These are phyloP conservation scores for Pseudomicrostroma phylloplanum DNA, from an alignment of 1,284 basidiomycete genomes.

Conservation along the genomic window DNA sequence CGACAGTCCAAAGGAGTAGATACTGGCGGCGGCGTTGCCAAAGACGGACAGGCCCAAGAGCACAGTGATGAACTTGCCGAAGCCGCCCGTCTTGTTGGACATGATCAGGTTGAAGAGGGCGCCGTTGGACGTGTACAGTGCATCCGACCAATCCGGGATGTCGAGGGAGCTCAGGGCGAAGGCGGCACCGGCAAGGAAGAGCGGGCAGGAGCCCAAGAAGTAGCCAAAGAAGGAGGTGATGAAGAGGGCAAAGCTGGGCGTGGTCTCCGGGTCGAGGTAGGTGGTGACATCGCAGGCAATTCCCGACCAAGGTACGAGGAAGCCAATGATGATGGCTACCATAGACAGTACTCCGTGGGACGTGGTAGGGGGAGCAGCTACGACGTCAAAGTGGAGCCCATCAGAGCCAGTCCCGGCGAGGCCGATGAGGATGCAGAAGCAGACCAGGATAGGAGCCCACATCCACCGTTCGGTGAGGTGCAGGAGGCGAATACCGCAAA, in stretches of 20 bases:
- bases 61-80: conserved; percentile 76
- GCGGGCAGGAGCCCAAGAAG: conserved; percentile 59
- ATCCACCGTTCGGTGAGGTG: conserved; percentile 63
- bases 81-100: conserved; percentile 59
- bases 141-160: conserved; percentile 55
- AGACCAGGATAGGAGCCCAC: conserved; percentile 72
- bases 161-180: conserved; percentile 58
- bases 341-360: conserved; percentile 56
- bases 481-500: conserved; percentile 71
- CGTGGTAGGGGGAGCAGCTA: conserved; percentile 54
- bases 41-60: conserved; percentile 66
- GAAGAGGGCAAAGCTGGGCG: conserved; percentile 56
- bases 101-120: conserved; percentile 72
- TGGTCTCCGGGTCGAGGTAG: conserved; percentile 54
- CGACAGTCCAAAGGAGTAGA: conserved; percentile 51
- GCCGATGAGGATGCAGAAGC: conserved; percentile 59
- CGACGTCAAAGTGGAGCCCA: conserved; percentile 54
- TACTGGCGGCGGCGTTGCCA: conserved; percentile 74
- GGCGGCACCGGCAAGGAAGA: conserved; percentile 59
- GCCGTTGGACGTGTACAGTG: conserved; percentile 54
- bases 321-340: conserved; percentile 59
- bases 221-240: conserved; percentile 59
- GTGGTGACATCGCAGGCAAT: conserved; percentile 48
- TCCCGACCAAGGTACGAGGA: conserved; percentile 56
- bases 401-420: conserved; percentile 58